Evolutionary conservation across 2,329 filamentous ascomycete species (phyloP), one percentile per base, ranked within the genome.

Genomic region (Arthrobotrys musiformis): DNA sequence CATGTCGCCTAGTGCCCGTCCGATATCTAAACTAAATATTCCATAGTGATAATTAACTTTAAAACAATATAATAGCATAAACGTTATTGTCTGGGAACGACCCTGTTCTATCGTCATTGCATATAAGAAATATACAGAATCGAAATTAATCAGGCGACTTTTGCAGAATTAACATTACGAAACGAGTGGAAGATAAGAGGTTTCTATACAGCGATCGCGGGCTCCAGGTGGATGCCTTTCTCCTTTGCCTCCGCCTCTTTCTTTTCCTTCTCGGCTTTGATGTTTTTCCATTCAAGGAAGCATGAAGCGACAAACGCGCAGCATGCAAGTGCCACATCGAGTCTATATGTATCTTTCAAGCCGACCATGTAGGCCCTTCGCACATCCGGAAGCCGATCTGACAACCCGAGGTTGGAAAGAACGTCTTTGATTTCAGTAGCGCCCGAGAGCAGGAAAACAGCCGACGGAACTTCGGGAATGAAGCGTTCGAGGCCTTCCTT

Each of bases 371-470:
- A 88, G 0, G 86, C 85, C 24, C 82, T 80, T 13, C 87, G 82
- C 24, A 88, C 86, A 81, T 81, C 9, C 84, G 82, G 1, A 85
- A 82, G 4, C 30, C 85, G 84, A 17, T 84, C 81, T 48, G 84
- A 84, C 13, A 83, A 80, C 81, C 87, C 82, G 7, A 81, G 68
- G 17, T 79, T 80, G 1, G 48, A 37, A 37, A 76, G 72, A 7
- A 76, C 30, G 11, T 26, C 56, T 6, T 58, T 24, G n/a, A 89
- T 83, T 0, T 88, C 84, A 2, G 85, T 86, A 6, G 87, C 87
- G 58, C 88, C 88, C 58, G 84, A 86, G 80, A 87, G 85, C 80
- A 88, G 85, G 79, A 89, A 87, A 62, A 85, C 80, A 3, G 81
- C 79, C 0, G 86, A 83, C 40, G 87, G 83, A 7, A 89, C 81